Conservation (phyloP, 169 alveolate species). For the Fabrea salina region DNA sequence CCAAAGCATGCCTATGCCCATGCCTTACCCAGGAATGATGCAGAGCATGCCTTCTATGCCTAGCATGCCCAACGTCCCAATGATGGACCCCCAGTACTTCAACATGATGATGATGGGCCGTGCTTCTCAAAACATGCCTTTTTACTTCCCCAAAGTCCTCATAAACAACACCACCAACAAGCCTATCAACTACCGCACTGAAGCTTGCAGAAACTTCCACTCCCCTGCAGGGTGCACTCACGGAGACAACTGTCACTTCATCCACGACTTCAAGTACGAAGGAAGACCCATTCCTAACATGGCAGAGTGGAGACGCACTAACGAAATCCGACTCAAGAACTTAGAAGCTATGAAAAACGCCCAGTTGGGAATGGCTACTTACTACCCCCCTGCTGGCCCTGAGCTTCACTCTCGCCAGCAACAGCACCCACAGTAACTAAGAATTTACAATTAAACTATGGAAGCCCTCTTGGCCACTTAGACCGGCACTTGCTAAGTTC, state of each 20-base stretch:
- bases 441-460: too few relatives aligned
- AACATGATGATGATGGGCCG: neutral
- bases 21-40: constrained; percentile 4
- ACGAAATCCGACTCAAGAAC: neutral
- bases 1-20: neutral
- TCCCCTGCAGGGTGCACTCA: constrained; percentile 74
- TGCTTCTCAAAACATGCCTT: constrained; percentile 15
- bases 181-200: constrained; percentile 64
- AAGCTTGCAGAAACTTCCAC: constrained; percentile 75
- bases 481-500: too few relatives aligned
- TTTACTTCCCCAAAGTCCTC: neutral
- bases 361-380: constrained; percentile 13
- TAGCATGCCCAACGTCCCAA: neutral
- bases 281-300: constrained; percentile 46
- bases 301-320: constrained; percentile 25
- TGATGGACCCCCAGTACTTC: neutral
- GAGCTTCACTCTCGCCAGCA: too few relatives aligned
- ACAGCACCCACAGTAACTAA: too few relatives aligned
- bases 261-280: constrained; percentile 64
- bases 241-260: constrained; percentile 72
- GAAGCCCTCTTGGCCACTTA: too few relatives aligned
- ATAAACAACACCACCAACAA: neutral
- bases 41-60: too few relatives aligned
- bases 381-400: constrained; percentile 29
- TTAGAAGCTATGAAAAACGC: neutral